phyloP scores from a whole-genome alignment of 768 basidiomycete species.

The Calvatia gigantea region DNA sequence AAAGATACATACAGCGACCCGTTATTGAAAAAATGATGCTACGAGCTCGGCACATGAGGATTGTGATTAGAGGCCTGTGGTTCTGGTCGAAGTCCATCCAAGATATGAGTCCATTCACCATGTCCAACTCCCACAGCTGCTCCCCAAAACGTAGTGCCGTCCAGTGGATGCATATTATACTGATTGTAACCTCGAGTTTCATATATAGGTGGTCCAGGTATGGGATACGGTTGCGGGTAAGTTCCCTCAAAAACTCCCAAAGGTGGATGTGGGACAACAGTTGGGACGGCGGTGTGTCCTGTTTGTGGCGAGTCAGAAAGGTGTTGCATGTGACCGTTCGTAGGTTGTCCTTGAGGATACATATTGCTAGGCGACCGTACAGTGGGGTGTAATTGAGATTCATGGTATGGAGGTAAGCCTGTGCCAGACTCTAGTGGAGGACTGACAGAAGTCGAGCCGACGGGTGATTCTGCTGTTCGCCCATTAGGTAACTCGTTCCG shows the following conservation, averaged over 20 bases:
- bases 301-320: constrained; percentile 25
- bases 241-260: constrained; percentile 16
- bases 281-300: constrained; percentile 14
- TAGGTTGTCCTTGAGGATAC: constrained; percentile 19
- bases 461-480: constrained; percentile 50
- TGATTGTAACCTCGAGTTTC: constrained; percentile 36
- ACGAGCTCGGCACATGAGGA: constrained; percentile 35
- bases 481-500: constrained; percentile 47
- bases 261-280: constrained; percentile 20
- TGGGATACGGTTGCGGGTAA: constrained; percentile 16
- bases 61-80: constrained; percentile 18
- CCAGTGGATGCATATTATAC: constrained; percentile 48
- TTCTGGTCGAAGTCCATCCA: constrained; percentile 62
- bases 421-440: constrained; percentile 42
- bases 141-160: constrained; percentile 71
- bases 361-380: constrained; percentile 22
- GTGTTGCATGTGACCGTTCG: constrained; percentile 15
- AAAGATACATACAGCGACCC: constrained; percentile 12
- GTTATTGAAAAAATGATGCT: constrained; percentile 16
- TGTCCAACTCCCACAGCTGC: constrained; percentile 71
- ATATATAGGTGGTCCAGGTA: constrained; percentile 29
- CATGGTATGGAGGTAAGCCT: constrained; percentile 35
- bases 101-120: constrained; percentile 64
- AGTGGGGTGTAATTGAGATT: constrained; percentile 24
- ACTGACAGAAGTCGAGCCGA: constrained; percentile 57